Percentiles rank a stretch among this genome's conserved stretches.
Conservation (phyloP, 805 yeast species). For the Metschnikowia kunwiensis region DNA sequence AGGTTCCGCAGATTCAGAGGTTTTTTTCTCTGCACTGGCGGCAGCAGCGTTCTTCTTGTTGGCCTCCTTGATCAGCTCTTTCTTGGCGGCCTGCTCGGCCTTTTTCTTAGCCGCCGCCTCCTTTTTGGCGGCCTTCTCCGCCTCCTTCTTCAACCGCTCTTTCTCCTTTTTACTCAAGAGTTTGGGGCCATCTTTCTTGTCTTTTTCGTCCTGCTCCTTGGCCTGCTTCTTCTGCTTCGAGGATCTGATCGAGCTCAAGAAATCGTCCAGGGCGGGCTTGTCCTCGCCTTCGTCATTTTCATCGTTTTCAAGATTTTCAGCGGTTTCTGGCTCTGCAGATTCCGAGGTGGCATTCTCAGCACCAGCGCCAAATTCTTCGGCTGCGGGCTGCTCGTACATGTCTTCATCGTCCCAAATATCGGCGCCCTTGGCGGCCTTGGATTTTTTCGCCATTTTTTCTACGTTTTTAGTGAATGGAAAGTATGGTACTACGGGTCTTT, state of each 20-base stretch:
- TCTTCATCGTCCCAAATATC: slow-evolving; percentile 84
- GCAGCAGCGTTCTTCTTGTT: slow-evolving; percentile 44
- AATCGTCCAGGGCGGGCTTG: slow-evolving; percentile 39
- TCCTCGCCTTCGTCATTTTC: slow-evolving; percentile 10
- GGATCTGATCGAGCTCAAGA: slow-evolving; percentile 77
- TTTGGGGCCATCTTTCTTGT: slow-evolving; percentile 56
- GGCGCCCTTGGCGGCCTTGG: slow-evolving; percentile 64
- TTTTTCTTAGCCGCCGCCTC: slow-evolving; percentile 86
- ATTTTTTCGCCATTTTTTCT: slow-evolving; percentile 44
- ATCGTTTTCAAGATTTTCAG: slow-evolving; percentile 7
- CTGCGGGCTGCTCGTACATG: slow-evolving; percentile 37
- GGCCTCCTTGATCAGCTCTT: slow-evolving; percentile 51
- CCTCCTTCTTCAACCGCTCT: slow-evolving; percentile 93
- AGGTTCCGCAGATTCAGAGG: slow-evolving; percentile 24
- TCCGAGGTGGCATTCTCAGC: slow-evolving; percentile 14
- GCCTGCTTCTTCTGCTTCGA: slow-evolving; percentile 76
- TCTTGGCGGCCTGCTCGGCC: slow-evolving; percentile 59
- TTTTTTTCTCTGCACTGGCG: slow-evolving; percentile 22
- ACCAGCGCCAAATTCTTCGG: slow-evolving; percentile 33
- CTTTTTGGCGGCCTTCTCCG: slow-evolving; percentile 86
- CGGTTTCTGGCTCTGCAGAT: slow-evolving; percentile 21
- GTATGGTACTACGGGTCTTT: neutral
- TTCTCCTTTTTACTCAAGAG: slow-evolving; percentile 90
- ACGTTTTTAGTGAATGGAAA: slow-evolving; percentile 1
- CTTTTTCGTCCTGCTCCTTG: slow-evolving; percentile 57